Conservation (phyloP, 2,329 filamentous ascomycete genomes). For the Fusarium foetens region DNA sequence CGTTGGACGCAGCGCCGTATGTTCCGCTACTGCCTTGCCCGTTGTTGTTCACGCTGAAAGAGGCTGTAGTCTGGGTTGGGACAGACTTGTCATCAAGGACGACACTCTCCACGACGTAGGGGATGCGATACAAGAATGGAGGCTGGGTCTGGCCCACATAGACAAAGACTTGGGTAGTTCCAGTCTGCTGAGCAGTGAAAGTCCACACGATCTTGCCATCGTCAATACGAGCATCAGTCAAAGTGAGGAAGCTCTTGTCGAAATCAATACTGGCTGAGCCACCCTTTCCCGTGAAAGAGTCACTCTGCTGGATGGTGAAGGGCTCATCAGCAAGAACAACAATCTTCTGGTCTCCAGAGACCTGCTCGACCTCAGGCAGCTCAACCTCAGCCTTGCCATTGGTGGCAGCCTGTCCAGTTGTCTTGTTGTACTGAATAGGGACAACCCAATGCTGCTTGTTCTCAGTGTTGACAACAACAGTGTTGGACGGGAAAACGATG, state of each 20-base stretch:
- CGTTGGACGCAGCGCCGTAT: background rate
- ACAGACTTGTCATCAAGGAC: background rate
- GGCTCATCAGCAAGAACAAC: background rate
- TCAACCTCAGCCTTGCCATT: background rate
- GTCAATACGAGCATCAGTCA: conserved; percentile 3
- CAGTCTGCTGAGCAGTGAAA: background rate
- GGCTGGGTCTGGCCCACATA: conserved; percentile 53
- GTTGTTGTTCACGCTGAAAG: conserved; percentile 1
- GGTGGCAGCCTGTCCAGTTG: background rate
- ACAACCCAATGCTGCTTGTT: conserved; percentile 21
- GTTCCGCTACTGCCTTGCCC: background rate
- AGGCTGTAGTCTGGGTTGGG: background rate
- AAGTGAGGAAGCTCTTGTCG: background rate
- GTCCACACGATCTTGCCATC: conserved; percentile 22
- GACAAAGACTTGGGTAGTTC: conserved; percentile 22
- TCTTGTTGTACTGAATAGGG: conserved; percentile 1
- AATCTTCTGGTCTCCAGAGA: background rate
- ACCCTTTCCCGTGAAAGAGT: conserved; percentile 14
- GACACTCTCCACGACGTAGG: conserved; percentile 1
- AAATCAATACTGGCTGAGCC: conserved; percentile 10
- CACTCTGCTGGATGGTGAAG: conserved; percentile 12
- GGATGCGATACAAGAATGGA: conserved; percentile 52
- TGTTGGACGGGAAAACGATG: conserved; percentile 6
- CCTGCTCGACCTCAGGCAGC: conserved; percentile 8
- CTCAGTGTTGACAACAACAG: conserved; percentile 20